These are phyloP conservation scores for Naematelia encephala DNA, from an alignment of 768 basidiomycete species.

Conservation along the genomic window DNA sequence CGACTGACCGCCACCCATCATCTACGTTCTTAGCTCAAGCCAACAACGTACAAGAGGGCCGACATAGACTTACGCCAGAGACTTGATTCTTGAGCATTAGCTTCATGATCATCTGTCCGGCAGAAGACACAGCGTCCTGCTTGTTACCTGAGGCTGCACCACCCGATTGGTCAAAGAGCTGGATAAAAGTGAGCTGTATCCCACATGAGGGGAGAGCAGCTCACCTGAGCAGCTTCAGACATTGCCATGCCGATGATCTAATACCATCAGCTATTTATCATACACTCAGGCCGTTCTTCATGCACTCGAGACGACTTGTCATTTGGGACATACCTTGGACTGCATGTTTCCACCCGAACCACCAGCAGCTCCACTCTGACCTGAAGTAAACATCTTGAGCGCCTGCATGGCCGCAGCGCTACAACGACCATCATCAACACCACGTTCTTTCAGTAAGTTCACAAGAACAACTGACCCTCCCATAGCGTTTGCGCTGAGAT, in stretches of 20 bases:
- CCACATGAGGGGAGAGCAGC: too few species aligned
- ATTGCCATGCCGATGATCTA: constrained; percentile 81
- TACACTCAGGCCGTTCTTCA: too few species aligned
- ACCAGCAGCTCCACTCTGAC: constrained; percentile 46
- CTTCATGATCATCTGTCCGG: constrained; percentile 82
- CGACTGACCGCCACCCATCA: constrained; percentile 62
- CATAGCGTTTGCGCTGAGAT: constrained; percentile 61
- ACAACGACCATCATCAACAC: background rate
- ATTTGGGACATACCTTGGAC: constrained; percentile 48
- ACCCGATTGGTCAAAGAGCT: constrained; percentile 69
- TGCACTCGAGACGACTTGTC: too few species aligned
- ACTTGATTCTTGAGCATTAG: constrained; percentile 59
- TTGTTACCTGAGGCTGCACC: constrained; percentile 57
- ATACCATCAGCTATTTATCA: too few species aligned
- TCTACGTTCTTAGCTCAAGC: constrained; percentile 31
- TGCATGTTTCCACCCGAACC: constrained; percentile 54
- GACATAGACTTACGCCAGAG: constrained; percentile 33
- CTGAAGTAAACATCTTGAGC: constrained; percentile 66
- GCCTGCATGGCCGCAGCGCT: constrained; percentile 71
- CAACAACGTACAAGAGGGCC: background rate
- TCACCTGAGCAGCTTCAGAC: constrained; percentile 59
- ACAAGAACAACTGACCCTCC: constrained; percentile 52
- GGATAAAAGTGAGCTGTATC: background rate
- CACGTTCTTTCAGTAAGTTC: too few species aligned
- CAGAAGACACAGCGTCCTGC: constrained; percentile 80